Evolutionary conservation across 2,329 filamentous ascomycete species (phyloP).

Genomic region (Zalaria sp.): DNA sequence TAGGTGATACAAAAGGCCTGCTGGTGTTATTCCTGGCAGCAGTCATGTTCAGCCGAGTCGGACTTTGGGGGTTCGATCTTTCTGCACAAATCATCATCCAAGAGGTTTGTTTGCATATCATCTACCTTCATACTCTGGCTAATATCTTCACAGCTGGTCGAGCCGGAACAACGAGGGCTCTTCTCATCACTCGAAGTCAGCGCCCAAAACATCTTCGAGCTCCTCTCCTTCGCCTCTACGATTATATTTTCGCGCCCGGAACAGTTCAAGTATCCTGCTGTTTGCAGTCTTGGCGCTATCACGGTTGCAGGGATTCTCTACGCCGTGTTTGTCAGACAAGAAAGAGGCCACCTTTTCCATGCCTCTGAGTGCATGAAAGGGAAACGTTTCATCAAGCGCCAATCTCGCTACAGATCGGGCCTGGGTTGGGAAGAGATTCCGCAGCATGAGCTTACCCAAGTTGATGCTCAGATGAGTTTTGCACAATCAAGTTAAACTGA

Average conservation of each 20-base stretch:
- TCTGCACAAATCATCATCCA: constrained; percentile 32
- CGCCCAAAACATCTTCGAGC: constrained; percentile 56
- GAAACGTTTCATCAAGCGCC: not conserved
- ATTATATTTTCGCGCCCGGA: constrained; percentile 48
- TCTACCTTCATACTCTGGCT: too few species aligned
- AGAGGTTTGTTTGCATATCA: constrained; percentile 15
- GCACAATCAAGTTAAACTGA: too few species aligned
- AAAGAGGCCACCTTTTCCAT: constrained; percentile 49
- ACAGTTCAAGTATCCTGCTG: constrained; percentile 50
- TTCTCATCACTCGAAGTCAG: constrained; percentile 58
- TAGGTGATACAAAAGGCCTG: constrained; percentile 7
- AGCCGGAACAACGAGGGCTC: constrained; percentile 36
- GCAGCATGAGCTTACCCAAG: too few species aligned
- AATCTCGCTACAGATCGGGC: too few species aligned
- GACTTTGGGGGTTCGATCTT: constrained; percentile 35
- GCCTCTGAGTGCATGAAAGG: constrained; percentile 14
- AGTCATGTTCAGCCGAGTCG: constrained; percentile 26
- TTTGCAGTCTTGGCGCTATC: constrained; percentile 43
- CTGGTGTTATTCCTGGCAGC: constrained; percentile 21
- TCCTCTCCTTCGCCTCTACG: constrained; percentile 51
- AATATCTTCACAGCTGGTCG: constrained; percentile 16
- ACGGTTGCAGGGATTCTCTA: constrained; percentile 36
- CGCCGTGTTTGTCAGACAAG: constrained; percentile 40
- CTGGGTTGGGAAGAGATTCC: too few species aligned
- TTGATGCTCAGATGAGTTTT: too few species aligned